Conservation (phyloP, 306 rosid species). For the Luffa aegyptiaca region DNA sequence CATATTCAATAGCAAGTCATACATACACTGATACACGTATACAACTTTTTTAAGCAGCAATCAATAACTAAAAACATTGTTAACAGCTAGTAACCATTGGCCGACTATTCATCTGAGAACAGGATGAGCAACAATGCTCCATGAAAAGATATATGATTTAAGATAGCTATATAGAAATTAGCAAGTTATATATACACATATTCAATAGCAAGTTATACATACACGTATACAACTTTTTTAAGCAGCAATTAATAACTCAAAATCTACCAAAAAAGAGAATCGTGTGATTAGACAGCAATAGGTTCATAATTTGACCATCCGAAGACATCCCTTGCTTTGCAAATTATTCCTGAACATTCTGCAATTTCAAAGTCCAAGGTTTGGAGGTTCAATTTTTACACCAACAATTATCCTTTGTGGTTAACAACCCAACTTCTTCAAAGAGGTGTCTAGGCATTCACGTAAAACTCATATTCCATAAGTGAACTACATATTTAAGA, state of each 20-base stretch:
- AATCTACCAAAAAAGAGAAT: neutral
- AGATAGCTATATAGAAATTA: neutral
- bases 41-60: neutral
- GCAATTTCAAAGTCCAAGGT: neutral
- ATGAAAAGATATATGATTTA: neutral
- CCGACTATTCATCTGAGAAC: neutral
- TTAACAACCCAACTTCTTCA: neutral
- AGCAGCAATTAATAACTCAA: neutral
- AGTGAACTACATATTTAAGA: neutral
- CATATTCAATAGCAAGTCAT: neutral
- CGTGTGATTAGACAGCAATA: neutral
- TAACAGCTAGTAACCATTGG: conserved; percentile 30
- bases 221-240: neutral
- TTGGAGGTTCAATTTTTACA: neutral
- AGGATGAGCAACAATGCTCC: neutral
- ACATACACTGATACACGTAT: neutral
- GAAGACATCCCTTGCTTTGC: neutral
- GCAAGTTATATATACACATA: neutral
- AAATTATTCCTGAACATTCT: neutral
- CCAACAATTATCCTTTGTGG: neutral
- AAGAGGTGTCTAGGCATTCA: neutral
- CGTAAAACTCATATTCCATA: neutral
- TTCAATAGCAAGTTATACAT: neutral
- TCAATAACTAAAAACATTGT: conserved; percentile 25
- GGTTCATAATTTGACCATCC: neutral